Conservation (phyloP, 163 green algal genomes). For the Scenedesmus sp. region DNA sequence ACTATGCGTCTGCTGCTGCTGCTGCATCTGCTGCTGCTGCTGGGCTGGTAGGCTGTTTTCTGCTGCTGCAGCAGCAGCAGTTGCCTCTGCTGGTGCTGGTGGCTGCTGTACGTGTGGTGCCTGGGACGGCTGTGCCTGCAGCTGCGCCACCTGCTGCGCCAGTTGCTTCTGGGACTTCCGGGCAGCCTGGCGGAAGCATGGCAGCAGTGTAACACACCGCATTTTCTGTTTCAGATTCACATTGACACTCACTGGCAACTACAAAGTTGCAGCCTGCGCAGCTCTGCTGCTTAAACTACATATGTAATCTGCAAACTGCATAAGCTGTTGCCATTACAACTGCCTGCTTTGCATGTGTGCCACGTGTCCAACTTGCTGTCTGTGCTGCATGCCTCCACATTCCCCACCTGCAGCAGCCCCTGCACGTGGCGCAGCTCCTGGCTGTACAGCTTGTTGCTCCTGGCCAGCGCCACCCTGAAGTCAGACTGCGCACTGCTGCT, state of each 20-base stretch:
- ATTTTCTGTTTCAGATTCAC: no score
- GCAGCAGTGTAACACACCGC: not conserved
- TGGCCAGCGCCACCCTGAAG: not conserved
- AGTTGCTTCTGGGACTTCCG: not conserved
- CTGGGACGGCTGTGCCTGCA: not conserved
- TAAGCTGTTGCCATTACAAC: not conserved
- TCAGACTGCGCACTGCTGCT: constrained; percentile 18
- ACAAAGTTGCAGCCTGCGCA: no score
- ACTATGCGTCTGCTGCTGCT: not conserved
- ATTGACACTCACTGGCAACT: no score
- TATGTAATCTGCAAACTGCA: no score
- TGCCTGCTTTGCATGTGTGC: not conserved
- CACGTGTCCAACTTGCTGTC: not conserved
- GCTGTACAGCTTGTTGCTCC: constrained; percentile 25
- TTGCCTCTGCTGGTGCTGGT: not conserved
- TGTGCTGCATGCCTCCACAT: not conserved
- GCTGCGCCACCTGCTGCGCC: not conserved
- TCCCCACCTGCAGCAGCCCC: not conserved
- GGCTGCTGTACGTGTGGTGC: not conserved
- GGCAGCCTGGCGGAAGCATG: not conserved
- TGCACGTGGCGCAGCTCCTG: constrained; percentile 34
- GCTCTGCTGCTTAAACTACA: no score
- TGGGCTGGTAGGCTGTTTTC: not conserved
- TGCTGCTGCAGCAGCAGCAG: not conserved
- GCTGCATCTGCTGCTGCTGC: not conserved